A percentile compares a stretch with the other conserved stretches of the same genome.
These are phyloP conservation scores for Andrographis paniculata DNA, from an alignment of 305 asterid species.

Conservation along the genomic window DNA sequence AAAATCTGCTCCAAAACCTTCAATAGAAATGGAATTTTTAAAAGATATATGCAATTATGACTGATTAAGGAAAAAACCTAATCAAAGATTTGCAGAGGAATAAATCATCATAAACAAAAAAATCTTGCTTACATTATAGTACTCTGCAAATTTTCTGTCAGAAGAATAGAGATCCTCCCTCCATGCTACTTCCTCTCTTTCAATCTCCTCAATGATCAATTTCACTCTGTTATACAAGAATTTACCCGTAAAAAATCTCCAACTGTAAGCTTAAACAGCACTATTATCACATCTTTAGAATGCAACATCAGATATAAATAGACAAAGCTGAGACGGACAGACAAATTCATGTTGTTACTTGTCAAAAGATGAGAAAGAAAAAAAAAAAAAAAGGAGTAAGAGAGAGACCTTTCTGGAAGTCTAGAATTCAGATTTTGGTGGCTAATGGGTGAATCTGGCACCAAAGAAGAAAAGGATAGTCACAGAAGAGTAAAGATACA, in stretches of 20 bases:
- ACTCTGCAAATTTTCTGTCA: slow-evolving; percentile 77
- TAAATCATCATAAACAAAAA: background rate
- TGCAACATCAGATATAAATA: background rate
- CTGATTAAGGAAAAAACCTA: slow-evolving; percentile 1
- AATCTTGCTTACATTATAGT: slow-evolving; percentile 57
- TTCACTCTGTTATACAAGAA: slow-evolving; percentile 56
- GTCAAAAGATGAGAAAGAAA: too few relatives aligned
- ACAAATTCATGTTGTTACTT: too few relatives aligned
- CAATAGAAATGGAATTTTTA: background rate
- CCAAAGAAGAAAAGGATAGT: slow-evolving; percentile 16
- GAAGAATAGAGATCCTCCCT: slow-evolving; percentile 88
- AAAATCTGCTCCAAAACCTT: slow-evolving; percentile 97
- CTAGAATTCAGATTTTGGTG: slow-evolving; percentile 72
- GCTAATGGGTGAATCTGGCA: slow-evolving; percentile 52
- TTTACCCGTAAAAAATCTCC: slow-evolving; percentile 20
- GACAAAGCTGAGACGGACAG: too few relatives aligned
- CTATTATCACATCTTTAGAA: too few relatives aligned
- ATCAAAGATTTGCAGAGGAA: background rate
- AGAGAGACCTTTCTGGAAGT: slow-evolving; percentile 81
- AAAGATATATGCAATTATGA: slow-evolving; percentile 19
- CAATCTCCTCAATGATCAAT: slow-evolving; percentile 83
- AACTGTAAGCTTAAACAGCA: too few relatives aligned
- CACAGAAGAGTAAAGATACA: too few relatives aligned
- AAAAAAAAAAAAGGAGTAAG: slow-evolving; percentile 2
- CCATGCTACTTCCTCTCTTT: slow-evolving; percentile 90